Base-by-base conservation (phyloP, 306 rosid genomes). In the Dryas octopetala region DNA sequence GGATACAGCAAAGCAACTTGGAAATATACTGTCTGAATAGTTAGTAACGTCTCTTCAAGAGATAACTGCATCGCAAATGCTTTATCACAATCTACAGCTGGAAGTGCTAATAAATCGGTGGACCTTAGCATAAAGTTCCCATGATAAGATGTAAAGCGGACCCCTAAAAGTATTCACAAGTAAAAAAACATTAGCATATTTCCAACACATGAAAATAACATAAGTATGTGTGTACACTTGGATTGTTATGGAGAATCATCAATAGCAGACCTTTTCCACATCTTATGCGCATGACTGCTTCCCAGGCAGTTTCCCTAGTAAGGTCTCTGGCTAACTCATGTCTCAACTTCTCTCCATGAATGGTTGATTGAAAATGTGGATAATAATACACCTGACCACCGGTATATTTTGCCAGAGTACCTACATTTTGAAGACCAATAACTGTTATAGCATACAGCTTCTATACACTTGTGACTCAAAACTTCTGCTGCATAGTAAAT, bases 1-100 rank as follows among this genome's bases (percentile, higher is more conserved):
- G 99, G 99, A 96, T 96, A 96, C 99, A 92, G 83, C 87, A 96
- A 87, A 66, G 97, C 99, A 79, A 90, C 98, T 89, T 96, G 99
- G 87, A 96, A 96, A 84, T 90, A 96, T 80, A 90, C 94, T 48
- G 96, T 92, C 86, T 83, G 98, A 77, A 93, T 96, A 44, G 98
- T 89, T 77, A 96, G 74, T 80, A 96, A 81, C 55, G 99, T 86
- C 82, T 96, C 99, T 77, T 96, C 99, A 63, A 91, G 97, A 81
- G 92, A 88, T 68, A 92, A 68, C 88, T 96, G 99, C 92, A 90
- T 86, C 58, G 99, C 98, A 51, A 90, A 96, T 54, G 99, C 97
- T 89, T 96, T 96, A 84, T 96, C 99, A 88, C 96, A 89, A 84
- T 96, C 99, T 50, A 96, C 99, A 74, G 99, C 96, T 65, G 99